Percentiles rank a stretch among this genome's conserved stretches.
These are phyloP conservation scores for Claviceps pusilla DNA, from an alignment of 2,329 filamentous ascomycete genomes.

Conservation along the genomic window DNA sequence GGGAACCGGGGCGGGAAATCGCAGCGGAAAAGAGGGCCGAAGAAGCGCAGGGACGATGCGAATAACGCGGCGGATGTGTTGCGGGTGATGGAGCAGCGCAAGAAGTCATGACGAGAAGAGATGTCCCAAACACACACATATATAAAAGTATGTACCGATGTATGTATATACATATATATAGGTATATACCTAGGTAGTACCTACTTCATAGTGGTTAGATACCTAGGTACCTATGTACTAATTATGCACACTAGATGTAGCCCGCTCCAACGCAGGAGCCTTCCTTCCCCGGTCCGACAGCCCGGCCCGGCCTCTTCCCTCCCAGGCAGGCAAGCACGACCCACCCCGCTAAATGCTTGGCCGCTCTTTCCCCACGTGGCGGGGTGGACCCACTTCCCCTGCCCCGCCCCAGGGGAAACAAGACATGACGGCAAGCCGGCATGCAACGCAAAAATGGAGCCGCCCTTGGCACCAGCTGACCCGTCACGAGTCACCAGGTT, in stretches of 20 bases:
- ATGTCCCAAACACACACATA: neutral
- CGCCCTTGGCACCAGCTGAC: neutral
- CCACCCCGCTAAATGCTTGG: neutral
- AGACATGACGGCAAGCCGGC: neutral
- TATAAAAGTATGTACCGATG: too few relatives aligned
- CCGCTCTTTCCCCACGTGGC: neutral
- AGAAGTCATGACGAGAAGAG: constrained; percentile 14
- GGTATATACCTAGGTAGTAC: too few relatives aligned
- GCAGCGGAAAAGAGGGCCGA: constrained; percentile 54
- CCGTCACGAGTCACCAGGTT: neutral
- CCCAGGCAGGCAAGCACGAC: too few relatives aligned
- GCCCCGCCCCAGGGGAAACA: neutral
- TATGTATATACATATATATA: too few relatives aligned
- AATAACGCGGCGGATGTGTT: constrained; percentile 72
- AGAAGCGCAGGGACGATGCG: constrained; percentile 63
- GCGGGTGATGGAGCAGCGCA: constrained; percentile 54
- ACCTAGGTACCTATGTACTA: too few relatives aligned
- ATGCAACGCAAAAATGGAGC: neutral
- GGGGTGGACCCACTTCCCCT: too few relatives aligned
- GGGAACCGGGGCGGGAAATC: constrained; percentile 25
- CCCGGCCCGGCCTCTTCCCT: neutral
- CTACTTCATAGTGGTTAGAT: too few relatives aligned
- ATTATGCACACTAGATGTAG: too few relatives aligned
- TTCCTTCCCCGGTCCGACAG: too few relatives aligned
- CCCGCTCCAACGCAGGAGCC: too few relatives aligned